Percentiles rank a stretch among this genome's conserved stretches.
These are phyloP conservation scores for Neurospora intermedia DNA, from an alignment of 495 filamentous ascomycete genomes.

Conservation along the genomic window DNA sequence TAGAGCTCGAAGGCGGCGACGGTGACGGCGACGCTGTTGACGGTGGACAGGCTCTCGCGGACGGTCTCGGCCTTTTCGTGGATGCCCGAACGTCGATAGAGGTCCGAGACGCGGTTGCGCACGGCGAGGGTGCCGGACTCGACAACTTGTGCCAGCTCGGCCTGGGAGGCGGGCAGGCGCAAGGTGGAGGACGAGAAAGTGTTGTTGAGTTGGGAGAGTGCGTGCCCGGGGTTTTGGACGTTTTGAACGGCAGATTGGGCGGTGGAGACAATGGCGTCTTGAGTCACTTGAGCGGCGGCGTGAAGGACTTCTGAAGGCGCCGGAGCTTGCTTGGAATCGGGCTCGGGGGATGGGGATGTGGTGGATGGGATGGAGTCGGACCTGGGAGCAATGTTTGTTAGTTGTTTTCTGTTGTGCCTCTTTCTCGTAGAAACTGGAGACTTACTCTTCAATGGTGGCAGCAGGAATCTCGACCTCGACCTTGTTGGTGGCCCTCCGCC, in stretches of 20 bases:
- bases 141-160: constrained; percentile 71
- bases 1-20: constrained; percentile 54
- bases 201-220: constrained; percentile 24
- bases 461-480: constrained; percentile 31
- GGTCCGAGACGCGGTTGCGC: constrained; percentile 38
- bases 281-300: constrained; percentile 4
- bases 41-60: constrained; percentile 57
- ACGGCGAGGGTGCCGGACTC: constrained; percentile 61
- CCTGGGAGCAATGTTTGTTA: not conserved
- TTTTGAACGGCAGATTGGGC: constrained; percentile 30
- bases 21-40: constrained; percentile 53
- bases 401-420: constrained; percentile 4
- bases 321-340: constrained; percentile 2
- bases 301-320: not conserved
- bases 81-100: constrained; percentile 40
- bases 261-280: constrained; percentile 18
- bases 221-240: constrained; percentile 48
- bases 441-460: constrained; percentile 26
- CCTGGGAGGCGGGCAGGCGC: constrained; percentile 67
- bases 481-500: constrained; percentile 36
- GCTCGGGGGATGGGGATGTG: not conserved
- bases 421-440: constrained; percentile 3
- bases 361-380: not conserved
- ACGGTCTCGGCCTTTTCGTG: constrained; percentile 44
- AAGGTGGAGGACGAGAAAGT: constrained; percentile 37